These are phyloP conservation scores for Tylopilus vinaceipallidus DNA, from an alignment of 768 basidiomycete genomes.

Conservation along the genomic window DNA sequence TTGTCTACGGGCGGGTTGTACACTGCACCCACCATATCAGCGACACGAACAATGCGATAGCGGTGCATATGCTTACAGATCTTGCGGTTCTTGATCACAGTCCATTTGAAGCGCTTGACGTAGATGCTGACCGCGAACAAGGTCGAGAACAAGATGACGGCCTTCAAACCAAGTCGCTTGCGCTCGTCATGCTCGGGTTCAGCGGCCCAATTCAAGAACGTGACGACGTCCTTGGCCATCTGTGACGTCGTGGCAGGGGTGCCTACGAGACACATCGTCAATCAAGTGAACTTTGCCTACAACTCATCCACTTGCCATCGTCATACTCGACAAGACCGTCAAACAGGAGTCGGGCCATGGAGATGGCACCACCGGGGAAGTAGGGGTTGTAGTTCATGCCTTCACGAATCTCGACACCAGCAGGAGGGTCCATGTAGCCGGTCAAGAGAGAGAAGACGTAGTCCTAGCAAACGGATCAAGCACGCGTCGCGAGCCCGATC, in stretches of 20 bases:
- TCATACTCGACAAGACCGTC: slow-evolving; percentile 97
- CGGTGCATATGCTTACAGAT: slow-evolving; percentile 59
- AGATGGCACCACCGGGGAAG: slow-evolving; percentile 98
- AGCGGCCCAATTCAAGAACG: slow-evolving; percentile 94
- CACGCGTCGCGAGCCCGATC: background rate
- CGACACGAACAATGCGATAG: background rate
- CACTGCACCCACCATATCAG: slow-evolving; percentile 27
- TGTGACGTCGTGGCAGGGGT: slow-evolving; percentile 97
- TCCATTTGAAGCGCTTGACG: slow-evolving; percentile 96
- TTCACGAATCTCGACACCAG: slow-evolving; percentile 91
- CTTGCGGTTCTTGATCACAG: slow-evolving; percentile 89
- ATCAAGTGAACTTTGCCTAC: background rate
- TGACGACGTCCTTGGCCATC: slow-evolving; percentile 98
- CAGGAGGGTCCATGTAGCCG: slow-evolving; percentile 94
- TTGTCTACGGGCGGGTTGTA: slow-evolving; percentile 40
- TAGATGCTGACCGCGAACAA: slow-evolving; percentile 80
- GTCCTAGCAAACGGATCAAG: slow-evolving; percentile 52
- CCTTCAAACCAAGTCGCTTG: slow-evolving; percentile 96
- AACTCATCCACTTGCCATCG: slow-evolving; percentile 58
- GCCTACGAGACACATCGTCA: slow-evolving; percentile 43
- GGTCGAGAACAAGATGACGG: slow-evolving; percentile 87
- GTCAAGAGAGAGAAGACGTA: slow-evolving; percentile 97
- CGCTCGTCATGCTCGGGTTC: slow-evolving; percentile 98
- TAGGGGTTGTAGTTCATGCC: slow-evolving; percentile 99
- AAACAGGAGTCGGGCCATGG: slow-evolving; percentile 96